phyloP scores from a whole-genome alignment of 768 basidiomycete genomes.

The Lentinula aciculospora region DNA sequence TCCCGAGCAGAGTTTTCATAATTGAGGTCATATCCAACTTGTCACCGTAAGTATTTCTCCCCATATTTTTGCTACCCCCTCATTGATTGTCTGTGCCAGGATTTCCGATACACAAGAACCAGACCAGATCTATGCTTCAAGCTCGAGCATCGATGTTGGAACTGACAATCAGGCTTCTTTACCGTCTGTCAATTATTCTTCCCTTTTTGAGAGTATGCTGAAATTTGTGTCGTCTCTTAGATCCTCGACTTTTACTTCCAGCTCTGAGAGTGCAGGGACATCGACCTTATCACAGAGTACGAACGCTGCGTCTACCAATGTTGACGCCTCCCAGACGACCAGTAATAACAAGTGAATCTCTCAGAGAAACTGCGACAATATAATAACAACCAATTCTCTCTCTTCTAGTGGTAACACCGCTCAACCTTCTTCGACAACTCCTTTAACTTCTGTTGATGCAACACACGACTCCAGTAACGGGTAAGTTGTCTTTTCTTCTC shows the following conservation, averaged over 20 bases:
- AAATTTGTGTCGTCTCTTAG: background rate
- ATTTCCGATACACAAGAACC: background rate
- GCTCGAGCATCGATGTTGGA: background rate
- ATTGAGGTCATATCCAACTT: conserved; percentile 4
- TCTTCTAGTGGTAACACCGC: background rate
- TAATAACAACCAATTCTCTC: background rate
- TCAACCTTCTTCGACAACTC: background rate
- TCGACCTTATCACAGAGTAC: background rate
- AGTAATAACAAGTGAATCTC: background rate
- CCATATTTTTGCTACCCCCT: background rate
- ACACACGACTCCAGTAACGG: background rate
- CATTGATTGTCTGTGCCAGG: background rate
- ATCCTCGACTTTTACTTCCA: background rate
- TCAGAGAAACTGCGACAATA: background rate
- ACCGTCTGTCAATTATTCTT: background rate
- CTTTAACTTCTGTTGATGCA: background rate
- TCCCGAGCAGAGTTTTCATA: background rate
- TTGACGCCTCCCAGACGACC: background rate
- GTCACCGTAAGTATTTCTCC: background rate
- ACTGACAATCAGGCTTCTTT: background rate
- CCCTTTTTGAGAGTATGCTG: background rate
- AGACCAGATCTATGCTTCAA: background rate
- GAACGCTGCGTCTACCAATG: background rate
- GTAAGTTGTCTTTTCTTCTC: background rate
- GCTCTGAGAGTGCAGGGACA: background rate